These are phyloP conservation scores for Lachnellula cervina DNA, from an alignment of 2,329 filamentous ascomycete species.

Conservation along the genomic window DNA sequence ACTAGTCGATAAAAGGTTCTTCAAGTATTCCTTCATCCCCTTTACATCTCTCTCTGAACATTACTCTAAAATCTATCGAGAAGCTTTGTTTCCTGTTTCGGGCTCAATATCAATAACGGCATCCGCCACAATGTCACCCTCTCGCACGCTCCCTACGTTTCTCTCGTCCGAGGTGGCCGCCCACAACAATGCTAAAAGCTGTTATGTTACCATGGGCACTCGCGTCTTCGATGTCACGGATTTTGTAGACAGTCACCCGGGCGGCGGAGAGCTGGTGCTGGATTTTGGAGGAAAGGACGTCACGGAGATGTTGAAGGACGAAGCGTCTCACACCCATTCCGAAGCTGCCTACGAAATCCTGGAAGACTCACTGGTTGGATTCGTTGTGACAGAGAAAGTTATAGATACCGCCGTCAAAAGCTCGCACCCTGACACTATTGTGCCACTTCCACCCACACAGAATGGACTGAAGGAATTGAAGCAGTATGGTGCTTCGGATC, in stretches of 20 bases:
- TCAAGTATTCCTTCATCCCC: background rate
- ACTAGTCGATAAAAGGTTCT: background rate
- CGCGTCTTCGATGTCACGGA: slow-evolving; percentile 95
- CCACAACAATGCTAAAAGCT: slow-evolving; percentile 76
- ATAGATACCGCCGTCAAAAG: slow-evolving; percentile 35
- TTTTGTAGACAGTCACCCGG: slow-evolving; percentile 86
- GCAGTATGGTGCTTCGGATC: slow-evolving; percentile 30
- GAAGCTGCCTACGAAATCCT: slow-evolving; percentile 95
- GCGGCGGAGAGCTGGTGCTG: slow-evolving; percentile 80
- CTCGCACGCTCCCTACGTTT: slow-evolving; percentile 76
- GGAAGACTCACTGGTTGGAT: slow-evolving; percentile 80
- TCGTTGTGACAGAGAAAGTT: slow-evolving; percentile 56
- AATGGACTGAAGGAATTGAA: slow-evolving; percentile 44
- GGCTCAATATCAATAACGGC: too few relatives aligned
- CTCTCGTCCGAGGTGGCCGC: slow-evolving; percentile 73
- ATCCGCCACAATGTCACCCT: slow-evolving; percentile 58
- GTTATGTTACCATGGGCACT: slow-evolving; percentile 84
- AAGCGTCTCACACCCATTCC: slow-evolving; percentile 76
- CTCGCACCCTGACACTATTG: slow-evolving; percentile 36
- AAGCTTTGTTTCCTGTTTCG: background rate
- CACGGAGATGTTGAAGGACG: slow-evolving; percentile 74
- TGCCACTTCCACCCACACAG: slow-evolving; percentile 47
- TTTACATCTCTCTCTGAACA: background rate
- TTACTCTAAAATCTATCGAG: background rate
- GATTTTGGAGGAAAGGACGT: slow-evolving; percentile 90